Percentiles rank a stretch among this genome's conserved stretches.
Evolutionary conservation across 202 grass and related monocot genomes (phyloP).

Genomic region (Dendrocalamus latiflorus): DNA sequence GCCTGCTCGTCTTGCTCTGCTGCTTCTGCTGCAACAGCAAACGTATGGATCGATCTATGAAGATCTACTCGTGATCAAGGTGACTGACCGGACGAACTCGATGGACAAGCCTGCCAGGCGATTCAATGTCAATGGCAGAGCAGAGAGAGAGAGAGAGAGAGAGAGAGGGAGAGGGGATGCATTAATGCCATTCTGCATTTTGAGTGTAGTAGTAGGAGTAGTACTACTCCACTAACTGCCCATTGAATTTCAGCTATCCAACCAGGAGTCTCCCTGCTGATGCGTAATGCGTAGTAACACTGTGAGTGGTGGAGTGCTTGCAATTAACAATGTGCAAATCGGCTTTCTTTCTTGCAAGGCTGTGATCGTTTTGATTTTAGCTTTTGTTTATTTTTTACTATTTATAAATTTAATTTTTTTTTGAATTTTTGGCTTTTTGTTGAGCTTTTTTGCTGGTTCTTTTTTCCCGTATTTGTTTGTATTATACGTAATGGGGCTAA

Average conservation of each 20-base stretch:
- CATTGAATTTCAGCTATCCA: background rate
- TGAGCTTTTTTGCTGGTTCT: too few species aligned
- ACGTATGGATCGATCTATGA: background rate
- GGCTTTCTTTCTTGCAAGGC: background rate
- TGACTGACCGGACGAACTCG: background rate
- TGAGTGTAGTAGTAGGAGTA: too few species aligned
- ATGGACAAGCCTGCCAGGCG: conserved; percentile 1
- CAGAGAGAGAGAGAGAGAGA: background rate
- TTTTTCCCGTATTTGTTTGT: too few species aligned
- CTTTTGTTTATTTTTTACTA: too few species aligned
- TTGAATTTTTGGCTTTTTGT: too few species aligned
- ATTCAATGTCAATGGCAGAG: conserved; percentile 36
- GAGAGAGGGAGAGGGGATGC: too few species aligned
- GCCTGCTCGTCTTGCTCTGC: background rate
- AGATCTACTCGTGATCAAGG: conserved; percentile 6
- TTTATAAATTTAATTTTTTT: too few species aligned
- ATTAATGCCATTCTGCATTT: background rate
- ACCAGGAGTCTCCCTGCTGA: too few species aligned
- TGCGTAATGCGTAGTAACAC: too few species aligned
- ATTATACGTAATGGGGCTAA: too few species aligned
- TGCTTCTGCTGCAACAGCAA: background rate
- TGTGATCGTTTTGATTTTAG: too few species aligned
- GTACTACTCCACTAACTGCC: too few species aligned
- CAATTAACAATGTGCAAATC: background rate
- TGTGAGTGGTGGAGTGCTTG: background rate